Percentiles rank a stretch among this genome's conserved stretches.
phyloP scores from a whole-genome alignment of 139 green algal genomes.

The Chlamydomonas sphaeroides region DNA sequence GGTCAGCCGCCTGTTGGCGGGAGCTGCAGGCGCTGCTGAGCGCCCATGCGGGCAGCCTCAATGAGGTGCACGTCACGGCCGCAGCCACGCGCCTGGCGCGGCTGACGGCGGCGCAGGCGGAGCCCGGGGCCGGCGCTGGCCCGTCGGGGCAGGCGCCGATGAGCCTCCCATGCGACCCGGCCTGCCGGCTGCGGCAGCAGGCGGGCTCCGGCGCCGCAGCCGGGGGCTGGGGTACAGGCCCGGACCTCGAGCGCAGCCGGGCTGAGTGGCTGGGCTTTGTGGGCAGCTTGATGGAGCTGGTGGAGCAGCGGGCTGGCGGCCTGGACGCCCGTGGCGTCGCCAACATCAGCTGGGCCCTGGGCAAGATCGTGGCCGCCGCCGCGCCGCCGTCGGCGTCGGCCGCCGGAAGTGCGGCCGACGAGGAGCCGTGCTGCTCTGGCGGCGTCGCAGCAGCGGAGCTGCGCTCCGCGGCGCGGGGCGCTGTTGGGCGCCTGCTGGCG shows the following conservation, averaged over 20 bases:
- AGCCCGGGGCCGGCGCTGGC: too few relatives aligned
- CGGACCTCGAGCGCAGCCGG: too few relatives aligned
- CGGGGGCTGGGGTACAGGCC: too few relatives aligned
- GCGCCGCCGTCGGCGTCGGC: too few relatives aligned
- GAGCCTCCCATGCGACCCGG: too few relatives aligned
- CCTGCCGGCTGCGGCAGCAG: too few relatives aligned
- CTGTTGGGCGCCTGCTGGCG: not conserved
- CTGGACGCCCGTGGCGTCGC: slow-evolving; percentile 8
- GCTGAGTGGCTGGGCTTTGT: too few relatives aligned
- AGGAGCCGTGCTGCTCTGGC: too few relatives aligned
- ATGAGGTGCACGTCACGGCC: slow-evolving; percentile 29
- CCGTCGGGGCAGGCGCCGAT: too few relatives aligned
- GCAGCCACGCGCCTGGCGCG: slow-evolving; percentile 19
- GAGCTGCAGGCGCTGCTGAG: not conserved
- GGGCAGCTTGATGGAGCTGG: not conserved
- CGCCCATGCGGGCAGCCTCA: not conserved
- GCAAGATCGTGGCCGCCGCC: not conserved
- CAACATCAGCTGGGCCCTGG: slow-evolving; percentile 23
- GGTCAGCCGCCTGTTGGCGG: not conserved
- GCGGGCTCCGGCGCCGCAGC: too few relatives aligned
- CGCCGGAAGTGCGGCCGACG: too few relatives aligned
- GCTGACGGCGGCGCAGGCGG: not conserved
- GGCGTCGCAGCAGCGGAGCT: not conserved
- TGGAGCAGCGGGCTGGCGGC: not conserved
- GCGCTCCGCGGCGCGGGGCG: not conserved